phyloP scores from a whole-genome alignment of 2,329 filamentous ascomycete species.

The Alternaria burnsii region DNA sequence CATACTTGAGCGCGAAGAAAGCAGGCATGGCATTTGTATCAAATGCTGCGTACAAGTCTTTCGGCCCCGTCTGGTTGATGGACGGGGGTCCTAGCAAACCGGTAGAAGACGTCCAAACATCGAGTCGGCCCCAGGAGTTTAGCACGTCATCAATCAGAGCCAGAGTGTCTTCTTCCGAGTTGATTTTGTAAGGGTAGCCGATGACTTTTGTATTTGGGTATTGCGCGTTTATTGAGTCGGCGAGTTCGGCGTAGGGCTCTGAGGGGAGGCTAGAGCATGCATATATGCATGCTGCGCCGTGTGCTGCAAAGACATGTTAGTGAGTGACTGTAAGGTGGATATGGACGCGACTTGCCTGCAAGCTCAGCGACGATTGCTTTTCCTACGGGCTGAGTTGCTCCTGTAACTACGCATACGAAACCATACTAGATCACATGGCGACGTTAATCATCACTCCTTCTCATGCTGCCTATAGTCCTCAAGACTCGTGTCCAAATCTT shows the following conservation, averaged over 20 bases:
- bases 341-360: slow-evolving; percentile 56
- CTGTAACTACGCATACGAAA: slow-evolving; percentile 71
- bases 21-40: slow-evolving; percentile 69
- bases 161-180: slow-evolving; percentile 68
- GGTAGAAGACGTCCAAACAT: slow-evolving; percentile 68
- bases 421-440: slow-evolving; percentile 59
- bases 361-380: slow-evolving; percentile 68
- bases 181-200: slow-evolving; percentile 66
- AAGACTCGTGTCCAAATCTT: not conserved
- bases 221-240: slow-evolving; percentile 51
- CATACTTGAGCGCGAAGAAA: slow-evolving; percentile 72
- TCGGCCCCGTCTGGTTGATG: slow-evolving; percentile 64
- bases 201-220: slow-evolving; percentile 68
- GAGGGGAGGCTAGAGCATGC: slow-evolving; percentile 60
- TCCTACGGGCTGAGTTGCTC: slow-evolving; percentile 68
- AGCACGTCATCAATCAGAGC: slow-evolving; percentile 69
- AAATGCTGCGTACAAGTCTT: slow-evolving; percentile 65
- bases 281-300: slow-evolving; percentile 71
- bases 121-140: slow-evolving; percentile 64
- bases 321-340: not conserved
- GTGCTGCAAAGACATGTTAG: slow-evolving; percentile 53
- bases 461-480: not conserved
- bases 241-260: slow-evolving; percentile 54
- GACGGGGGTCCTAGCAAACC: slow-evolving; percentile 64
- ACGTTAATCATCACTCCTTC: not conserved